Evolutionary conservation across 768 basidiomycete species (phyloP).

Genomic region (Amanita jacksonii): DNA sequence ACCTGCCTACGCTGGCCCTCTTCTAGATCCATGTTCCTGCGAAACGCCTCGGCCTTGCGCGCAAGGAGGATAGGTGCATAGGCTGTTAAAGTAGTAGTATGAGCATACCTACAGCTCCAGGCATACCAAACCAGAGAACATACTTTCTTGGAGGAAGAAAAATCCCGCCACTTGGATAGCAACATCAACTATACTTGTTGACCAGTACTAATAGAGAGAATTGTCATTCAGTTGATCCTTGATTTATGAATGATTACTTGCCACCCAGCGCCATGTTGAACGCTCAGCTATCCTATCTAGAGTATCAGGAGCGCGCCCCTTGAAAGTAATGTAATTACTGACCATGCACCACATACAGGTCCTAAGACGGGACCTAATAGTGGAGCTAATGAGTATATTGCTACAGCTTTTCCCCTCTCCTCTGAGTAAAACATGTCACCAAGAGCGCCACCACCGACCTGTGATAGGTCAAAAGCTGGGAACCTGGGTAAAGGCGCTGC

Average conservation of each 20-base stretch:
- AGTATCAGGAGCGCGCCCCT: not conserved
- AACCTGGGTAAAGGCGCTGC: slow-evolving; percentile 21
- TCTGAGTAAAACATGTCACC: slow-evolving; percentile 54
- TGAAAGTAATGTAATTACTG: not conserved
- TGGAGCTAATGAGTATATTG: slow-evolving; percentile 57
- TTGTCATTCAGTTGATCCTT: not conserved
- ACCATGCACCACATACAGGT: slow-evolving; percentile 41
- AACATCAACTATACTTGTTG: slow-evolving; percentile 49
- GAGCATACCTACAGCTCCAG: slow-evolving; percentile 18
- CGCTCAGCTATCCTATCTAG: slow-evolving; percentile 41
- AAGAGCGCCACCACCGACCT: slow-evolving; percentile 57
- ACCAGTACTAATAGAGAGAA: slow-evolving; percentile 43
- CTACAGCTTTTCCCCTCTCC: slow-evolving; percentile 53
- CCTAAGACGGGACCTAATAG: slow-evolving; percentile 58
- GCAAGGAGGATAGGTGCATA: slow-evolving; percentile 36
- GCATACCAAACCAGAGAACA: not conserved
- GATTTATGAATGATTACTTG: slow-evolving; percentile 19
- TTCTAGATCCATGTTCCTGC: slow-evolving; percentile 35
- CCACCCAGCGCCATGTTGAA: slow-evolving; percentile 68
- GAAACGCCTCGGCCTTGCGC: slow-evolving; percentile 40
- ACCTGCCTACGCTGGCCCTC: slow-evolving; percentile 29
- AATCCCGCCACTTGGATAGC: slow-evolving; percentile 46
- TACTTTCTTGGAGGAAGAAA: slow-evolving; percentile 55
- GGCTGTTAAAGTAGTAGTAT: slow-evolving; percentile 23
- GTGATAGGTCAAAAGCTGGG: not conserved